Evolutionary conservation across 345 rosid genomes (phyloP), one percentile per base, ranked within the genome.

Genomic region (Ceriops tagal): DNA sequence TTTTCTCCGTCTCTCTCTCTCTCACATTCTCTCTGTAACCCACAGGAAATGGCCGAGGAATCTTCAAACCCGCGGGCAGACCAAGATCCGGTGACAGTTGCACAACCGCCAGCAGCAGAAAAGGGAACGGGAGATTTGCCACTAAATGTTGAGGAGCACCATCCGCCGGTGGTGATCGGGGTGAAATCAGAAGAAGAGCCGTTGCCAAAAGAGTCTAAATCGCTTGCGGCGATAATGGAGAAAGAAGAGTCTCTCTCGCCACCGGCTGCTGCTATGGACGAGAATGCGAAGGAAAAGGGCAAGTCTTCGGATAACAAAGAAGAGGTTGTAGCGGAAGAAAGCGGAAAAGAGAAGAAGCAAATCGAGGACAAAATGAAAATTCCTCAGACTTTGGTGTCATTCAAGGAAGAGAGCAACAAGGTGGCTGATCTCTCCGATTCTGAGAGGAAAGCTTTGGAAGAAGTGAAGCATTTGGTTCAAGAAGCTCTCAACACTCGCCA

Each of bases 341-440:
- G 11, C 18, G 20, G 5, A 13, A 65, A 58, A n/a, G 43, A 74
- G 37, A 65, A 62, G 58, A 62, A 69, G 60, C 21, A 31, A 49
- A 59, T 18, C 0, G 80, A 70, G 46, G 74, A 77, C 60, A 61
- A 47, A 30, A 66, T 67, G 69, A 84, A 82, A 70, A 30, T 83
- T 61, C 79, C 74, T 62, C 74, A 73, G 10, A 27, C 58, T 32
- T 66, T 87, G 6, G 80, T 69, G 15, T 86, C 91, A 22, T 89
- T 87, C 71, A 86, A 87, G 82, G 92, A 90, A 71, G 91, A 90
- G 79, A 82, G 83, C 62, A 84, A 90, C 72, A 73, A 81, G 35
- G 89, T 83, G 39, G 77, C 75, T 4, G 89, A 86, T 61, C 78
- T 87, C 53, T 86, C 91, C 3, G 84, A 86, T 30, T 8, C 79